A percentile compares a stretch with the other conserved stretches of the same genome.
phyloP scores from a whole-genome alignment of 441 rosid genomes.

The Arabidopsis hybrid region DNA sequence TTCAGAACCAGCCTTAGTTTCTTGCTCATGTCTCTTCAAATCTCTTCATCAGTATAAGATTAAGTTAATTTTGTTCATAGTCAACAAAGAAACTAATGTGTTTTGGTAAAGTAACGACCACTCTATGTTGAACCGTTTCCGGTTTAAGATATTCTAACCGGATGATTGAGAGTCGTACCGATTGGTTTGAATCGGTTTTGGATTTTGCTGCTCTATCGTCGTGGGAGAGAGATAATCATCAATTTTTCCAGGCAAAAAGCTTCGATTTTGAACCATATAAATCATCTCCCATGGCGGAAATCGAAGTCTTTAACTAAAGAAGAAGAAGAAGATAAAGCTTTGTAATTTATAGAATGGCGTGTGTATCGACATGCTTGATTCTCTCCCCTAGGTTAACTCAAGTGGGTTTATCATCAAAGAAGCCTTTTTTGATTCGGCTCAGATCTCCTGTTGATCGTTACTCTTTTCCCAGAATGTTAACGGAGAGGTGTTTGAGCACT shows the following conservation, averaged over 20 bases:
- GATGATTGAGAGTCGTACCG: conserved; percentile 18
- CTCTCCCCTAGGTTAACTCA: conserved; percentile 47
- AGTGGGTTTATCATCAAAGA: conserved; percentile 34
- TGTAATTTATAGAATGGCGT: conserved; percentile 56
- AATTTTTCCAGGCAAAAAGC: conserved; percentile 25
- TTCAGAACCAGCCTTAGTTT: not conserved
- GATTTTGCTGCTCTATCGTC: not conserved
- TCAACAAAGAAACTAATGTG: not conserved
- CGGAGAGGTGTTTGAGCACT: conserved; percentile 39
- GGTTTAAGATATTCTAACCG: conserved; percentile 6
- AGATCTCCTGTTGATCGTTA: conserved; percentile 47
- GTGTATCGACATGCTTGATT: conserved; percentile 69
- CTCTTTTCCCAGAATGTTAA: conserved; percentile 40
- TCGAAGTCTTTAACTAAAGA: conserved; percentile 30
- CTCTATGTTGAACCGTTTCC: not conserved
- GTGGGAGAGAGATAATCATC: conserved; percentile 21
- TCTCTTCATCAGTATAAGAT: not conserved
- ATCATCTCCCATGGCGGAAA: conserved; percentile 41
- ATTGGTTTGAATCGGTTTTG: conserved; percentile 35
- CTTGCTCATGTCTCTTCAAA: not conserved
- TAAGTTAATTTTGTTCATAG: not conserved
- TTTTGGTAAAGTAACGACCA: not conserved
- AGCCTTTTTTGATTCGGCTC: conserved; percentile 48
- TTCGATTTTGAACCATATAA: conserved; percentile 47
- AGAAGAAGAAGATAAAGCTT: conserved; percentile 18